Percentiles rank a stretch among this genome's conserved stretches.
Conservation (phyloP, 2,329 filamentous ascomycete genomes). For the Penicillium frequentans region DNA sequence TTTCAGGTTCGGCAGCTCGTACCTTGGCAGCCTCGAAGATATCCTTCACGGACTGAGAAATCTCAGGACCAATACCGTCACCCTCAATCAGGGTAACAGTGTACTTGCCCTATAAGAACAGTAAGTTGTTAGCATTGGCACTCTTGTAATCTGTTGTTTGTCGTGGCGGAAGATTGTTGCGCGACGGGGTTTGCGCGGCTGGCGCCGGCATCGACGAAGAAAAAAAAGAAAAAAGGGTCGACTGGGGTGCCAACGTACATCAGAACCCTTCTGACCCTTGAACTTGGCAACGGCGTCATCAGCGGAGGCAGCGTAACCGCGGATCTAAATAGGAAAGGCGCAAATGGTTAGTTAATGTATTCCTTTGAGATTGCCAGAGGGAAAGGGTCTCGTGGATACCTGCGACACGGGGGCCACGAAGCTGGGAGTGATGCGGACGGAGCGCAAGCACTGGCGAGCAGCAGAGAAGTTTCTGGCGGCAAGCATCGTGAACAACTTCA, state of each 20-base stretch:
- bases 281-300: constrained; percentile 84
- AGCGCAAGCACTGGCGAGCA: constrained; percentile 76
- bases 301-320: constrained; percentile 59
- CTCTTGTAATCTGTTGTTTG: neutral
- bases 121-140: constrained; percentile 17
- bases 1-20: constrained; percentile 20
- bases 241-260: constrained; percentile 61
- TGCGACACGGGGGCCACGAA: constrained; percentile 54
- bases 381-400: constrained; percentile 46
- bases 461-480: constrained; percentile 75
- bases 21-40: constrained; percentile 96
- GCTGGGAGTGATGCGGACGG: constrained; percentile 52
- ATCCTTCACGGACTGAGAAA: constrained; percentile 96
- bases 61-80: constrained; percentile 98
- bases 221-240: constrained; percentile 22
- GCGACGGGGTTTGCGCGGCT: constrained; percentile 19
- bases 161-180: constrained; percentile 3
- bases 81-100: constrained; percentile 97
- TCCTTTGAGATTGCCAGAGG: constrained; percentile 5
- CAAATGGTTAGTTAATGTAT: constrained; percentile 20
- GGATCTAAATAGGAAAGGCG: constrained; percentile 43
- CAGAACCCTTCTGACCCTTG: constrained; percentile 81
- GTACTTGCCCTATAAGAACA: constrained; percentile 73
- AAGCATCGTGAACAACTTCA: constrained; percentile 65
- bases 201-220: constrained; percentile 26